These are phyloP conservation scores for Neltuma alba DNA, from an alignment of 306 rosid genomes.

Conservation along the genomic window DNA sequence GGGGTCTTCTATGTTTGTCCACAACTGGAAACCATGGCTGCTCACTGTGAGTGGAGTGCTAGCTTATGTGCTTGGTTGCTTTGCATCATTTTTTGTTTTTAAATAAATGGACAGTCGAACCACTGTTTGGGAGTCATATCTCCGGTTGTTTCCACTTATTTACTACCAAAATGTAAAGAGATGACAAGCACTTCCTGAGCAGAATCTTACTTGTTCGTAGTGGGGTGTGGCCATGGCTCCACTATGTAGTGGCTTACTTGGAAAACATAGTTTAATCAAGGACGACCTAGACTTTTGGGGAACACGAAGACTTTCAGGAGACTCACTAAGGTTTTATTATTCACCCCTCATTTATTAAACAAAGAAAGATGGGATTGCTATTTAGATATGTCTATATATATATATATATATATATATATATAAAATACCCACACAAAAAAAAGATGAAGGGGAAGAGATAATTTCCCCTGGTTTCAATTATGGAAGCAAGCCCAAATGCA, in stretches of 20 bases:
- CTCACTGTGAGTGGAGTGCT: conserved; percentile 29
- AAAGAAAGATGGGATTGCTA: not conserved
- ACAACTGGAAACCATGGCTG: conserved; percentile 38
- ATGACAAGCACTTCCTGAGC: conserved; percentile 30
- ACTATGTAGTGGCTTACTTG: conserved; percentile 32
- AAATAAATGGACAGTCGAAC: conserved; percentile 36
- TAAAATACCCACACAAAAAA: too few relatives aligned
- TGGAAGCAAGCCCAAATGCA: not conserved
- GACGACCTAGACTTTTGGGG: conserved; percentile 29
- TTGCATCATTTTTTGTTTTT: conserved; percentile 27
- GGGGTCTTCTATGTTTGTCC: conserved; percentile 41
- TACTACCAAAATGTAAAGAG: conserved; percentile 36
- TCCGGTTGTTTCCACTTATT: conserved; percentile 43
- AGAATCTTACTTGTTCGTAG: conserved; percentile 32
- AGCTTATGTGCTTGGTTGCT: conserved; percentile 29
- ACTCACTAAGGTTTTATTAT: not conserved
- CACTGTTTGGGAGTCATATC: conserved; percentile 42
- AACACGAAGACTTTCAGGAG: conserved; percentile 22
- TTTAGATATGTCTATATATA: too few relatives aligned
- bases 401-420: too few relatives aligned
- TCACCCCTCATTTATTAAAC: not conserved
- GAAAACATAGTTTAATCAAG: conserved; percentile 31
- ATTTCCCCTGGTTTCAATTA: not conserved
- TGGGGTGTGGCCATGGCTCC: conserved; percentile 39
- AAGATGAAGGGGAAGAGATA: not conserved